Percentiles rank a stretch among this genome's conserved stretches.
Conservation (phyloP, 495 filamentous ascomycete species). For the Pyronema domesticum region DNA sequence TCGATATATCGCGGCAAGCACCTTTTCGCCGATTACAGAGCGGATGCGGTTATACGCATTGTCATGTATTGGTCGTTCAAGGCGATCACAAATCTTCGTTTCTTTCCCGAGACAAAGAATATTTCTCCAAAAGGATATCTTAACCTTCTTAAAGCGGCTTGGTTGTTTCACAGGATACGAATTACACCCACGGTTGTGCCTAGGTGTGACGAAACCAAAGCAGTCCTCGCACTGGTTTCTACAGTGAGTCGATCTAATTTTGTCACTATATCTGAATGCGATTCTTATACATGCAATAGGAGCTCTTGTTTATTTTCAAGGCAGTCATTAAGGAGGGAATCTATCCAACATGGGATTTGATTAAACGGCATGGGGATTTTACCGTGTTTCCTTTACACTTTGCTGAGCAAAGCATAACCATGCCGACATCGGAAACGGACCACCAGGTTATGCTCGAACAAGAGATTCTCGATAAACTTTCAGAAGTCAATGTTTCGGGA, state of each 20-base stretch:
- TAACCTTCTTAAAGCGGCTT: slow-evolving; percentile 4
- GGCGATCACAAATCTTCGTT: background rate
- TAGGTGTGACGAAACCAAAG: background rate
- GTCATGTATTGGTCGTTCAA: slow-evolving; percentile 4
- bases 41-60: background rate
- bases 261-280: background rate
- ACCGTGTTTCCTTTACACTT: background rate
- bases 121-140: background rate
- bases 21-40: background rate
- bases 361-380: background rate
- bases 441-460: background rate
- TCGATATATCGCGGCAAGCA: background rate
- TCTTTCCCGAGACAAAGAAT: background rate
- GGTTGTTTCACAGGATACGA: background rate
- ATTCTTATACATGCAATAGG: background rate
- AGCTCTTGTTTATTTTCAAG: slow-evolving; percentile 1
- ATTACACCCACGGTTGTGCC: background rate
- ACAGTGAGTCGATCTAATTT: background rate
- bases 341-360: background rate
- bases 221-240: background rate
- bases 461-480: background rate
- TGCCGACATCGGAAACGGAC: background rate
- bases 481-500: background rate
- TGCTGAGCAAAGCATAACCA: background rate
- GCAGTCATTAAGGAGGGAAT: background rate